Evolutionary conservation across 495 filamentous ascomycete species (phyloP), one percentile per base, ranked within the genome.

Genomic region (Astrocystis sublimbata): DNA sequence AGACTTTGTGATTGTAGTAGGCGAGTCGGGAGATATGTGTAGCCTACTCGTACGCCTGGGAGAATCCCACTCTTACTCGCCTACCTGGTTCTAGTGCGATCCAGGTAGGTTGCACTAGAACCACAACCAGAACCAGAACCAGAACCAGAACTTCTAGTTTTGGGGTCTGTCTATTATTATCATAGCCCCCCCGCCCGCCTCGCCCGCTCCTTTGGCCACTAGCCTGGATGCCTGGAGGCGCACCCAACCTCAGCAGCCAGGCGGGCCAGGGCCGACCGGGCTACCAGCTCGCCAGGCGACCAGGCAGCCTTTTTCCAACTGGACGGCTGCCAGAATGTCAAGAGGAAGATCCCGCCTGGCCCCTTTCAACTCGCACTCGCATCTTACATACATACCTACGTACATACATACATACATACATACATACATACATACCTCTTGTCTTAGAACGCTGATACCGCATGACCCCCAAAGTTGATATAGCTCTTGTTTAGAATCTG

Each of bases 131-230:
- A 17, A 5, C 7, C 5, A 47, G 5, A 6, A 46, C 23, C 24
- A 28, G 46, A 6, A 19, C 23, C 6, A 15, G 6, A 28, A 49
- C 23, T 30, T 4, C 31, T 12, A 4, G 31, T 43, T 23, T 40
- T 57, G 53, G 53, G 40, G 40, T 33, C 53, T 43, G 43, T 8
- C 54, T 57, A 57, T 57, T 57, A 57, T 57, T 57, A 57, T n/a
- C 54, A 57, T 24, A 1, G 26, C 36, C 17, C 54, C 54, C 53
- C 54, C 54, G 35, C 54, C 54, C 54, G 7, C 40, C 36, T 15
- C 40, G 38, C 28, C 9, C 28, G 30, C 38, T 30, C n/a, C n/a
- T n/a, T n/a, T n/a, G n/a, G n/a, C n/a, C n/a, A n/a, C n/a, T n/a
- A n/a, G n/a, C n/a, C n/a, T n/a, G n/a, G n/a, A n/a, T n/a, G n/a